Evolutionary conservation across 1,284 basidiomycete species (phyloP).

Genomic region (Fomitopsis palustris): DNA sequence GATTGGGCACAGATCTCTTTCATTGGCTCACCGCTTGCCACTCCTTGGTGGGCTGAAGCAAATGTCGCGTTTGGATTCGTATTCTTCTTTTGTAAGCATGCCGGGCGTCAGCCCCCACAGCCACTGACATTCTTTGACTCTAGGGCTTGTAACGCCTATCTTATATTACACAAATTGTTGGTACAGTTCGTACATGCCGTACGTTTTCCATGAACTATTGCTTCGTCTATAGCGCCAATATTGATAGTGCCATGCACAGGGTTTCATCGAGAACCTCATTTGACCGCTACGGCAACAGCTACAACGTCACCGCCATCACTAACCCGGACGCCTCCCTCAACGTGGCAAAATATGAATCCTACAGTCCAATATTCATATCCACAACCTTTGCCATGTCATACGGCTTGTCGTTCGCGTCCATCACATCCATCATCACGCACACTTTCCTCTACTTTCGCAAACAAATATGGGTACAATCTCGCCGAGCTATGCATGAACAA

Average conservation of each 20-base stretch:
- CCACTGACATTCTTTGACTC: conserved; percentile 25
- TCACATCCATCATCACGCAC: conserved; percentile 64
- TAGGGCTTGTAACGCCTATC: conserved; percentile 65
- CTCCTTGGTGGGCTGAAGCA: conserved; percentile 54
- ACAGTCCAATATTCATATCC: conserved; percentile 66
- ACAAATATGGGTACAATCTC: conserved; percentile 65
- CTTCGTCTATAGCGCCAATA: too few species aligned
- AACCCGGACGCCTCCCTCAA: conserved; percentile 50
- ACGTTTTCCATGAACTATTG: too few species aligned
- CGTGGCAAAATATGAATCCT: conserved; percentile 46
- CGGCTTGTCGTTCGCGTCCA: conserved; percentile 59
- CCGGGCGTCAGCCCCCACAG: conserved; percentile 23
- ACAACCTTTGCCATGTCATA: conserved; percentile 64
- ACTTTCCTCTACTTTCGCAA: conserved; percentile 81
- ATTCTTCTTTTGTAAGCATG: conserved; percentile 53
- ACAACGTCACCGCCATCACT: conserved; percentile 56
- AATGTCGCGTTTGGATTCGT: conserved; percentile 58
- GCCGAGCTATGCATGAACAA: conserved; percentile 66
- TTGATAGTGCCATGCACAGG: too few species aligned
- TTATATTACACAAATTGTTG: conserved; percentile 48
- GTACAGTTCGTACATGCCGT: conserved; percentile 42
- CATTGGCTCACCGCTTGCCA: conserved; percentile 58
- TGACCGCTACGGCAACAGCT: conserved; percentile 52
- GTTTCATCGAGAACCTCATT: conserved; percentile 56
- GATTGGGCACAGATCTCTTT: conserved; percentile 45